These are phyloP conservation scores for Ampelomyces quisqualis DNA, from an alignment of 2,329 filamentous ascomycete species.

Conservation along the genomic window DNA sequence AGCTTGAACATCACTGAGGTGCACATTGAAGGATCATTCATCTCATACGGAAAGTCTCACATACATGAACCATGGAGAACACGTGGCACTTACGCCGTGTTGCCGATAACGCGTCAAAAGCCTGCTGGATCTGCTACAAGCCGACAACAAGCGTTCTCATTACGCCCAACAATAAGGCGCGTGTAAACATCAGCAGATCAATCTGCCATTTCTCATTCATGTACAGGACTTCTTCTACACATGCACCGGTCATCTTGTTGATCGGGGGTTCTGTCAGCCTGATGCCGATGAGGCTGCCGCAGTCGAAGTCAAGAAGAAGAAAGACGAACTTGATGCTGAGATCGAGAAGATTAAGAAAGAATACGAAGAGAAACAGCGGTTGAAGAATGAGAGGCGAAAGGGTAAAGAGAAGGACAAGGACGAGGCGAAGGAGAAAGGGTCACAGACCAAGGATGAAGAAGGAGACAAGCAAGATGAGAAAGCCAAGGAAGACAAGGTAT, in stretches of 20 bases:
- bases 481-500: conserved; percentile 60
- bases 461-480: conserved; percentile 65
- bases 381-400: conserved; percentile 55
- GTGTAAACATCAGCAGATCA: neutral
- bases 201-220: conserved; percentile 2
- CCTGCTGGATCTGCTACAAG: conserved; percentile 91
- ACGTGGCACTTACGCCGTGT: conserved; percentile 83
- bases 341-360: conserved; percentile 54
- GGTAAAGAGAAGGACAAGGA: conserved; percentile 55
- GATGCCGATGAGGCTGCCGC: conserved; percentile 69
- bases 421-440: conserved; percentile 61
- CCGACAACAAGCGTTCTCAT: conserved; percentile 83
- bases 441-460: conserved; percentile 62
- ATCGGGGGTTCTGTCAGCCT: conserved; percentile 73
- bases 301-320: conserved; percentile 55
- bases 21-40: too few relatives aligned
- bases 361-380: conserved; percentile 56
- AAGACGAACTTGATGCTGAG: conserved; percentile 52
- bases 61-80: conserved; percentile 59
- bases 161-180: conserved; percentile 84
- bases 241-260: conserved; percentile 79
- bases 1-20: neutral
- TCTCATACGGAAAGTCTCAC: neutral
- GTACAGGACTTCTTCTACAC: conserved; percentile 85
- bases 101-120: conserved; percentile 76